Evolutionary conservation across 2,329 filamentous ascomycete genomes (phyloP), one percentile per base, ranked within the genome.

Genomic region (Fusarium sp.): DNA sequence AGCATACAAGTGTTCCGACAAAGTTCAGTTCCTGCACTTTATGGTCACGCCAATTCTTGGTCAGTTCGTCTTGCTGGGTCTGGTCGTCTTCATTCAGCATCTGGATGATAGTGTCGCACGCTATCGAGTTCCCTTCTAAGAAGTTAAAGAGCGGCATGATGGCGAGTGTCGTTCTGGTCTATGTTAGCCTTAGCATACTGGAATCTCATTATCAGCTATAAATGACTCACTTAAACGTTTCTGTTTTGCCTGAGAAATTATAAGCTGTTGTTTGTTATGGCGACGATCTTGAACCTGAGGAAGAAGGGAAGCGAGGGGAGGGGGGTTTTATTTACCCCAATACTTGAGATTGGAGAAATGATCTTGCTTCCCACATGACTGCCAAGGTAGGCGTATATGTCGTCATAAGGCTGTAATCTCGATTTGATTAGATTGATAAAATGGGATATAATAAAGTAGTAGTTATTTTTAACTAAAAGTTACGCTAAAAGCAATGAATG

Each of bases 1-100:
- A 35, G 20, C 55, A n/a, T 60, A 60, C 59, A 15, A 63, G 47
- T 26, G 59, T 63, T 54, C 59, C 59, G 3, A 63, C 59, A 42
- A 60, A 63, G 10, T 60, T 60, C 4, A 63, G 47, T 16, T 63
- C 59, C 8, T 47, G 18, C 1, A 63, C n/a, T 20, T 63, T 63
- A 13, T 63, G 59, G 39, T 63, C 39, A 5, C 59, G 35, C 59
- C 59, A 63, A 6, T 60, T 59, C 21, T 63, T 63, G 2, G 59
- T 63, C 59, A 60, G 24, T 35, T 60, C 56, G 42, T 63, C 55
- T 29, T 60, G 39, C 18, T 29, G 26, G 1, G 31, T 15, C 20
- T 60, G 18, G 8, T 63, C 47, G 6, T 54, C 33, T 31, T 63
- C 59, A 16, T 63, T 60, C 4, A 63, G 33, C 59, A 63, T 63